Conservation (phyloP, 495 filamentous ascomycete species). For the Aspergillus haitiensis region DNA sequence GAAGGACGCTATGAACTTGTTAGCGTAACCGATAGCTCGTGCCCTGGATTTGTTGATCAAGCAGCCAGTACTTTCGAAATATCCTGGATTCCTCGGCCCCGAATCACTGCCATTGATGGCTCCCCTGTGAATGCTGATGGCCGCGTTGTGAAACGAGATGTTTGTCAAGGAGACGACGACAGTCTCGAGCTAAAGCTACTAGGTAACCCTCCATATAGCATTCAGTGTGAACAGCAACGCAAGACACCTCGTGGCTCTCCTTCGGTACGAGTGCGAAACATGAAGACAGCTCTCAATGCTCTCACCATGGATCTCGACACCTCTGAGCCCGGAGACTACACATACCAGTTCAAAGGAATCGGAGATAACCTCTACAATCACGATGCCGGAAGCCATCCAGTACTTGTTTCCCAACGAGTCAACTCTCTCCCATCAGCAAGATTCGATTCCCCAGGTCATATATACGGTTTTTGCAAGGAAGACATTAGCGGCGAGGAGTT, state of each 20-base stretch:
- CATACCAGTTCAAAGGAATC: conserved; percentile 79
- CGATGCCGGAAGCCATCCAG: conserved; percentile 56
- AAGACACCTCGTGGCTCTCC: conserved; percentile 62
- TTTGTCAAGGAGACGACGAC: conserved; percentile 94
- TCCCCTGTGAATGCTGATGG: conserved; percentile 51
- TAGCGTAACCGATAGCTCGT: conserved; percentile 71
- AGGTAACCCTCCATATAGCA: conserved; percentile 79
- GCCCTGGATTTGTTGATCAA: conserved; percentile 75
- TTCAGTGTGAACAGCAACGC: conserved; percentile 76
- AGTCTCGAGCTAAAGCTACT: conserved; percentile 74
- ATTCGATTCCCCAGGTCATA: conserved; percentile 86
- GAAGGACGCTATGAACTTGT: conserved; percentile 77
- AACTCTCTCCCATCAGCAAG: conserved; percentile 74
- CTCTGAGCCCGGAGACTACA: conserved; percentile 72
- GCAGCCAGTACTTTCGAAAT: conserved; percentile 73
- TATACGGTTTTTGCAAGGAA: conserved; percentile 89
- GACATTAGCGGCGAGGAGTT: conserved; percentile 77
- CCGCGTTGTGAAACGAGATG: conserved; percentile 66
- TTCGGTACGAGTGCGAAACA: conserved; percentile 59
- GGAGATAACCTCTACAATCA: conserved; percentile 82
- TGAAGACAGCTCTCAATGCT: conserved; percentile 69
- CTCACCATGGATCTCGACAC: conserved; percentile 83
- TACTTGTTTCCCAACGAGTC: conserved; percentile 79
- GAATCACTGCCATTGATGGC: conserved; percentile 64
- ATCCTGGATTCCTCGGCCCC: conserved; percentile 78